Evolutionary conservation across 2,329 filamentous ascomycete genomes (phyloP), one percentile per base, ranked within the genome.

Genomic region (Camptophora hylomeconis): DNA sequence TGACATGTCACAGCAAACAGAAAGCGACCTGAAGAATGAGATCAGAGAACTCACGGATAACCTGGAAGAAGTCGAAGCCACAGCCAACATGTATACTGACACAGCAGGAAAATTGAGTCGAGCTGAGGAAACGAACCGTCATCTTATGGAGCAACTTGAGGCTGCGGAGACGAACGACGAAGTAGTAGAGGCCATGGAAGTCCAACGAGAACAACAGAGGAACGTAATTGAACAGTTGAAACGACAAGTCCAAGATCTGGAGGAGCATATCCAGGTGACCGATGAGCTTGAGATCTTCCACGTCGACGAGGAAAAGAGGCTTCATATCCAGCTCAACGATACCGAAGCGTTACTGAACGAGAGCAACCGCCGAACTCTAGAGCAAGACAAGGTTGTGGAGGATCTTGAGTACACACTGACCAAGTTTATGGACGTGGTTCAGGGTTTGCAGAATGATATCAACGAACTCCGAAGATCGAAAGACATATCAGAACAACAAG

Each of bases 261-360:
- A 94, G 52, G 82, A 72, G 36, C 60, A 95, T 30, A 86, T 84
- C 50, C 87, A 98, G 49, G 74, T 95, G 44, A 92, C 83, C 44
- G 86, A 95, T 46, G 89, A 98, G 54, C 72, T 98, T 3, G 86
- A 94, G 51, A 71, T 82, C 45, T 93, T 93, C 48, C 86, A 94
- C 84, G 37, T 41, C 17, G 42, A 45, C 11, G 40, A 42, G 26
- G 42, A 92, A 51, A 92, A 87, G 52, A 86, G 95, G 50, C 71
- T 98, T 55, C 84, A 93, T 51, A 80, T 92, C 45, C 86, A 94
- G 45, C 71, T 95, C 31, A 86, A 94, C 49, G 80, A 83, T 56
- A 82, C 80, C 51, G 86, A 94, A 40, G 71, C 68, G 31, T 60
- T 93, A 36, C 80, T 94, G 39, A 66, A 72, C n/a, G 87, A 95